Percentiles rank a stretch among this genome's conserved stretches.
These are phyloP conservation scores for Trichoderma reesei DNA, from an alignment of 495 filamentous ascomycete genomes.

Conservation along the genomic window DNA sequence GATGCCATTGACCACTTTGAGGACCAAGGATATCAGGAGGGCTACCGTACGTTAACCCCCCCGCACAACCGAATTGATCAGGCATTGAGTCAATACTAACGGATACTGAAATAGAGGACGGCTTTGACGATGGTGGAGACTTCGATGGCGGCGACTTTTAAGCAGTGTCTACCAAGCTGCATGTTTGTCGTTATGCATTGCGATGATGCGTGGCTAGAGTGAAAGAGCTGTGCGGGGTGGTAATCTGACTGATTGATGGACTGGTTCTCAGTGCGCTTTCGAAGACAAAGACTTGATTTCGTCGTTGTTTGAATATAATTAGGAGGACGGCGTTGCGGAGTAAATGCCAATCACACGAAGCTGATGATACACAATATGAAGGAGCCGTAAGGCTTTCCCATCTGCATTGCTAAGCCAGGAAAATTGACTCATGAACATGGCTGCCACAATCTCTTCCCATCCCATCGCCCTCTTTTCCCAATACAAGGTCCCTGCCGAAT, in stretches of 20 bases:
- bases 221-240: background rate
- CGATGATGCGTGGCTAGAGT: background rate
- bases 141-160: background rate
- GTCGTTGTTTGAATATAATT: background rate
- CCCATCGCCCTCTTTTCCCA: background rate
- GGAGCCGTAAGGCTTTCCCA: background rate
- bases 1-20: conserved; percentile 47
- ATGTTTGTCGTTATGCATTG: background rate
- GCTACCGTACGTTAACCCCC: conserved; percentile 25
- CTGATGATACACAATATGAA: background rate
- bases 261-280: background rate
- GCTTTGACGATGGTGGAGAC: conserved; percentile 18
- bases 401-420: background rate
- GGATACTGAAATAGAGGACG: conserved; percentile 23
- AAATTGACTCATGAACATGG: too few relatives aligned
- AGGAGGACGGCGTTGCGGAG: background rate
- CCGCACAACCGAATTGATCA: too few relatives aligned
- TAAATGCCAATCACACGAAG: conserved; percentile 1
- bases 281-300: background rate
- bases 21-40: conserved; percentile 41
- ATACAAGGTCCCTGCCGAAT: background rate
- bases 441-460: background rate
- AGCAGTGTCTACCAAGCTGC: background rate
- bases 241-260: background rate
- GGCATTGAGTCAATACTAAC: too few relatives aligned